A percentile compares a stretch with the other conserved stretches of the same genome.
phyloP scores from a whole-genome alignment of 306 rosid species.

The Luffa aegyptiaca region DNA sequence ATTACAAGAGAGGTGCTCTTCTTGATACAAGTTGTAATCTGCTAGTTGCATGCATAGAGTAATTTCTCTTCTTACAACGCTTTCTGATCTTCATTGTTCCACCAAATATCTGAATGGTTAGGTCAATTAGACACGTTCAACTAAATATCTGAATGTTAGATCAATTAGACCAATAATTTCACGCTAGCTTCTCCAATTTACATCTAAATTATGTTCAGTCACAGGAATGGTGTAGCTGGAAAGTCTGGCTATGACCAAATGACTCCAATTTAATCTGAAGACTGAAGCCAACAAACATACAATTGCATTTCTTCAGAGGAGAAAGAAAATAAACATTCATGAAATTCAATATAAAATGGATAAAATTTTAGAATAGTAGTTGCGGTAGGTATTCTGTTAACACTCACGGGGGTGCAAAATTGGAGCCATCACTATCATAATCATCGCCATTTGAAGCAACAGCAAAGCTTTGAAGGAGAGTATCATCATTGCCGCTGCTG shows the following conservation, averaged over 20 bases:
- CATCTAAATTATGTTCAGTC: not conserved
- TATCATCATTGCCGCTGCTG: constrained; percentile 44
- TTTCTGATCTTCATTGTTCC: not conserved
- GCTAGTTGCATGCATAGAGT: not conserved
- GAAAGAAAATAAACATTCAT: not conserved
- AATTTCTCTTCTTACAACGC: not conserved
- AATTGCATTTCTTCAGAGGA: not conserved
- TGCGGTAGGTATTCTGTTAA: not conserved
- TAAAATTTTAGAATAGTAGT: not conserved
- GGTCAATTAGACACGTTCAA: not conserved
- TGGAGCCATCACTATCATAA: constrained; percentile 62
- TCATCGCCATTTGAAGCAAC: constrained; percentile 43
- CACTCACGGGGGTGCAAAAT: constrained; percentile 75
- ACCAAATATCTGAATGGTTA: not conserved
- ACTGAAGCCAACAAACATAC: not conserved
- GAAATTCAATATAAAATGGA: not conserved
- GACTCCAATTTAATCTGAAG: not conserved
- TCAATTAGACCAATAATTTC: not conserved
- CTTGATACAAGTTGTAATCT: not conserved
- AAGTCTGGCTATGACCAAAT: not conserved
- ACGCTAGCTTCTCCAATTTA: not conserved
- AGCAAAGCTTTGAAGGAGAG: constrained; percentile 36
- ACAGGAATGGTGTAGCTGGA: not conserved
- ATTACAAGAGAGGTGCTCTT: not conserved
- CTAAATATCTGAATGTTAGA: not conserved